These are phyloP conservation scores for Colletotrichum simmondsii DNA, from an alignment of 2,329 filamentous ascomycete species.

Conservation along the genomic window DNA sequence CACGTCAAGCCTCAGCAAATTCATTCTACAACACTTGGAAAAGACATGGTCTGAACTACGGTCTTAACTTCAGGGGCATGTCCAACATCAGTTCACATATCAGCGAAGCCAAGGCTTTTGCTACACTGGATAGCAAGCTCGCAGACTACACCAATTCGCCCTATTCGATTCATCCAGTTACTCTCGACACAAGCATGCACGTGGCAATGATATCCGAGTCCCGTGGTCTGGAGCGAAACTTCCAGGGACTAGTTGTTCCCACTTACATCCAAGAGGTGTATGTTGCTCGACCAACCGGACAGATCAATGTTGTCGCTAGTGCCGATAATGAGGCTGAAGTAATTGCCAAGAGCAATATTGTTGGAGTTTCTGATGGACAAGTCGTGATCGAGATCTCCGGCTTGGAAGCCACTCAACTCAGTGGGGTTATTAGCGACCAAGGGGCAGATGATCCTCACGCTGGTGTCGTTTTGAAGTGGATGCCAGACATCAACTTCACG, in stretches of 20 bases:
- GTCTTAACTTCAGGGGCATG: conserved; percentile 37
- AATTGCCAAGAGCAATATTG: background rate
- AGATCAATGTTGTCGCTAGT: background rate
- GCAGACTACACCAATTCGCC: background rate
- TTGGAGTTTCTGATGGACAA: background rate
- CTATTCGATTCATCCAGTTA: conserved; percentile 50
- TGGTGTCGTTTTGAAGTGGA: conserved; percentile 16
- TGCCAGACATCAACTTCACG: conserved; percentile 22
- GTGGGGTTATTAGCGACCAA: too few species aligned
- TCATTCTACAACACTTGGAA: conserved; percentile 42
- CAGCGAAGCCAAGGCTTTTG: background rate
- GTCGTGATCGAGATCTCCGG: conserved; percentile 23
- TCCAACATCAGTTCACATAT: conserved; percentile 28
- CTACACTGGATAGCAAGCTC: background rate
- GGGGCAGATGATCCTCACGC: conserved; percentile 13
- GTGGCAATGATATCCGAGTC: conserved; percentile 39
- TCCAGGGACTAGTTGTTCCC: conserved; percentile 1
- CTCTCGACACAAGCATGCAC: conserved; percentile 48
- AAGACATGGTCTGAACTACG: conserved; percentile 44
- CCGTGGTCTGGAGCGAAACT: conserved; percentile 9
- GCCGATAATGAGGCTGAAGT: background rate
- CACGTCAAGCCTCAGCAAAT: conserved; percentile 36
- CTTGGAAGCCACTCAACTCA: background rate
- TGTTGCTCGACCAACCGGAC: background rate
- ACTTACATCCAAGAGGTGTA: conserved; percentile 19